Conservation (phyloP, 768 basidiomycete species). For the Mycena galericulata region DNA sequence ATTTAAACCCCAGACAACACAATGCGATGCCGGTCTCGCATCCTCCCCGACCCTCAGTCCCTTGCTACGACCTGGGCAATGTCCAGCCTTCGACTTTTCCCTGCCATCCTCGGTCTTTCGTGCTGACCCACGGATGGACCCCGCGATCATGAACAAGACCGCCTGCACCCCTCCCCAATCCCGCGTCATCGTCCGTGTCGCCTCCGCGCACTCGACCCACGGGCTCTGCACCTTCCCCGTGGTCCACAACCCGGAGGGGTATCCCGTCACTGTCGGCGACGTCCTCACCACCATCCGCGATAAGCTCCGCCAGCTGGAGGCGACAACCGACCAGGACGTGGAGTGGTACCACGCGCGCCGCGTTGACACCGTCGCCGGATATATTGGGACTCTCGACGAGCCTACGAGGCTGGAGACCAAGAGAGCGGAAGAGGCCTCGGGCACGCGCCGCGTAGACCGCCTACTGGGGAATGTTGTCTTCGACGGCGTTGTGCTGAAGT, state of each 20-base stretch:
- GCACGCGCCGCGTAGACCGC: background rate
- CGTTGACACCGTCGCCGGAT: background rate
- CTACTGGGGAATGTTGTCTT: slow-evolving; percentile 8
- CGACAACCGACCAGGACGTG: background rate
- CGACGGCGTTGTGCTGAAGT: background rate
- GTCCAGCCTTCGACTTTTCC: slow-evolving; percentile 8
- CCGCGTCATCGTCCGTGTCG: background rate
- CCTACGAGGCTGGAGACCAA: background rate
- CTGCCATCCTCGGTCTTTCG: slow-evolving; percentile 3
- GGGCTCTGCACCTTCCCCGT: slow-evolving; percentile 3
- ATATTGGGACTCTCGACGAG: background rate
- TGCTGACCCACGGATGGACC: background rate
- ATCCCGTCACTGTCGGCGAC: slow-evolving; percentile 17
- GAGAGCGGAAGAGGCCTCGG: background rate
- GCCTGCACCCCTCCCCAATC: slow-evolving; percentile 1
- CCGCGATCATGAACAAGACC: background rate
- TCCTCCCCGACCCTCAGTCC: background rate
- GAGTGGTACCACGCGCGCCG: background rate
- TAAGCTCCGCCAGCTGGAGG: background rate
- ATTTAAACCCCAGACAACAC: background rate
- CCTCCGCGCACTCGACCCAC: background rate
- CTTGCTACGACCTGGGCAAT: background rate
- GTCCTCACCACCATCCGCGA: background rate
- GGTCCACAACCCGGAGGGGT: background rate
- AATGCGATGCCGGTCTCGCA: background rate